Conservation (phyloP, 768 basidiomycete species). For the Tricholoma sp. region DNA sequence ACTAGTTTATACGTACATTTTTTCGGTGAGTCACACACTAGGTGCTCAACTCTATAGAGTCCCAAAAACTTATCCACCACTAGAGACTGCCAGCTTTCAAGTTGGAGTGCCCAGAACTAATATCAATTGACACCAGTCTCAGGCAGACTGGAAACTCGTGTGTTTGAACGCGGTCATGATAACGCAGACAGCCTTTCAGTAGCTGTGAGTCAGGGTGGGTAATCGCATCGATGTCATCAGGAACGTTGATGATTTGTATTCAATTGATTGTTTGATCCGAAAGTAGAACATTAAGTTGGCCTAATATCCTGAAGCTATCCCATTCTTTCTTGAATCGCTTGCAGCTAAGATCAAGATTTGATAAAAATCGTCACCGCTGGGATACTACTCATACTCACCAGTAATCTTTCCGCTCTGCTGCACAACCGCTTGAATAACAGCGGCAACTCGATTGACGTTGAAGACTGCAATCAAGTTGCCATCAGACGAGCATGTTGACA, state of each 20-base stretch:
- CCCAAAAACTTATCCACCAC: too few species aligned
- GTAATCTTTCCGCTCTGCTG: slow-evolving; percentile 50
- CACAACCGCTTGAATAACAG: slow-evolving; percentile 69
- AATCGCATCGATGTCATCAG: too few species aligned
- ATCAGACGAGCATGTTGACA: neutral
- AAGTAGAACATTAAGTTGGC: slow-evolving; percentile 29
- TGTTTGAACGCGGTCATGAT: too few species aligned
- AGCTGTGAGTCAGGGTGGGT: too few species aligned
- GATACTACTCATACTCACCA: slow-evolving; percentile 39
- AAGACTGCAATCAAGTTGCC: slow-evolving; percentile 32
- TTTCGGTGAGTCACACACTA: too few species aligned
- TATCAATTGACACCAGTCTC: too few species aligned
- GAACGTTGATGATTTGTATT: neutral
- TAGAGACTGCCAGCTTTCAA: too few species aligned
- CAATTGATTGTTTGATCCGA: slow-evolving; percentile 16
- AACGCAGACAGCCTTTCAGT: too few species aligned
- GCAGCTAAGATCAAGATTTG: slow-evolving; percentile 46
- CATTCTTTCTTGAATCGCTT: slow-evolving; percentile 90
- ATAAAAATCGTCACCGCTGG: slow-evolving; percentile 3
- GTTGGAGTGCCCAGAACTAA: too few species aligned
- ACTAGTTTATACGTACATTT: too few species aligned
- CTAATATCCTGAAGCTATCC: slow-evolving; percentile 85
- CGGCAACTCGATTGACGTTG: slow-evolving; percentile 67
- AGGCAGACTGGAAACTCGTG: too few species aligned
- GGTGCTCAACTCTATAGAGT: too few species aligned